Conservation (phyloP, 768 basidiomycete genomes). For the Favolaschia claudopus region DNA sequence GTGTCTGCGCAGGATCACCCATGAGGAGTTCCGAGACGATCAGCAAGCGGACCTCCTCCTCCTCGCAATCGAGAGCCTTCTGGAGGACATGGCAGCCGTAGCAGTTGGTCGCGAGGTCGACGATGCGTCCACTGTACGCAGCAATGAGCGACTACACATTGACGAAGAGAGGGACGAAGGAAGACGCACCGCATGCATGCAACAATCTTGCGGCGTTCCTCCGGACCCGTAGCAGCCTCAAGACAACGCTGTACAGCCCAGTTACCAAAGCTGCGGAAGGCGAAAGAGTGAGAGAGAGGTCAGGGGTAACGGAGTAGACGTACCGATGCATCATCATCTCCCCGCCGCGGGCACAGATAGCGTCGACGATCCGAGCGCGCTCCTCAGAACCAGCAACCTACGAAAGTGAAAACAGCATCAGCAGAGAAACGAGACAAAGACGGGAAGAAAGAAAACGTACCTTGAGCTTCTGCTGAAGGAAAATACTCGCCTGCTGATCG, state of each 20-base stretch:
- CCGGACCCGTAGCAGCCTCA: slow-evolving; percentile 76
- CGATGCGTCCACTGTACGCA: slow-evolving; percentile 71
- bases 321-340: slow-evolving; percentile 94
- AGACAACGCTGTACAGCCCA: slow-evolving; percentile 91
- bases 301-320: slow-evolving; percentile 12
- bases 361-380: slow-evolving; percentile 84
- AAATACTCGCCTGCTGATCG: slow-evolving; percentile 91
- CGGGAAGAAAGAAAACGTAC: background rate
- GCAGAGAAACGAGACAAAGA: background rate
- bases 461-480: slow-evolving; percentile 90
- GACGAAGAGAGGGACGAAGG: background rate
- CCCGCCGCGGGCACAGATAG: slow-evolving; percentile 82
- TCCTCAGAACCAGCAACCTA: slow-evolving; percentile 77
- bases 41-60: slow-evolving; percentile 75
- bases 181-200: slow-evolving; percentile 78
- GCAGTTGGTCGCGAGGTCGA: slow-evolving; percentile 88
- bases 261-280: slow-evolving; percentile 76
- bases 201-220: slow-evolving; percentile 83
- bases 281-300: slow-evolving; percentile 4
- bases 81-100: slow-evolving; percentile 91
- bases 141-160: slow-evolving; percentile 3
- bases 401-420: background rate
- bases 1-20: slow-evolving; percentile 84
- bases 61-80: slow-evolving; percentile 90
- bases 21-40: slow-evolving; percentile 87